Conservation (phyloP, 805 yeast species). For the Metschnikowia picachoensis region DNA sequence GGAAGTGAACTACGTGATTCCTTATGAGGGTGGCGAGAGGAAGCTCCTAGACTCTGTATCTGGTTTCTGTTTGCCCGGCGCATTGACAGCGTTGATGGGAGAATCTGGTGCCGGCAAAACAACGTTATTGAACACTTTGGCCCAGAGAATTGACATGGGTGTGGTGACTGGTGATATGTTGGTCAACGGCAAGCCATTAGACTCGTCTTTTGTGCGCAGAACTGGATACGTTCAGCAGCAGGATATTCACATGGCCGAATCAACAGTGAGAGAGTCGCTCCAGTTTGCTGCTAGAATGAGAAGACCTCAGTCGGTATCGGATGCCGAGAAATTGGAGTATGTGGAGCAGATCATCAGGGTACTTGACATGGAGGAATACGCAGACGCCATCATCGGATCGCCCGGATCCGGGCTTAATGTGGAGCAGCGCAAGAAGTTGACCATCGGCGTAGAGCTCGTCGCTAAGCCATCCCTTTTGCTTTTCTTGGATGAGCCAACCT, state of each 20-base stretch:
- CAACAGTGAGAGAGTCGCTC: constrained; percentile 54
- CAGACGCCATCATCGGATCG: constrained; percentile 49
- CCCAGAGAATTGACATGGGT: constrained; percentile 54
- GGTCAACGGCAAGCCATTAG: constrained; percentile 51
- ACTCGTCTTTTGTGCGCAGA: constrained; percentile 47
- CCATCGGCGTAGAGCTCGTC: constrained; percentile 54
- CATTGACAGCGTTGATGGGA: constrained; percentile 58
- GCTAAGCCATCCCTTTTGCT: constrained; percentile 50
- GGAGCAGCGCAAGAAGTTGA: constrained; percentile 51
- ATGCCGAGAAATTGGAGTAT: constrained; percentile 44
- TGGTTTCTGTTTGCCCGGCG: constrained; percentile 45
- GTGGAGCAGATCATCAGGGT: constrained; percentile 49
- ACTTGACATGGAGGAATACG: constrained; percentile 49
- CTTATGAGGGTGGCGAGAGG: constrained; percentile 39
- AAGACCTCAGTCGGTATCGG: constrained; percentile 39
- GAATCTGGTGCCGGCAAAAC: constrained; percentile 64
- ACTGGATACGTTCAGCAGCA: constrained; percentile 56
- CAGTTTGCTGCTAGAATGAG: constrained; percentile 49
- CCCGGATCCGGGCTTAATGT: constrained; percentile 50
- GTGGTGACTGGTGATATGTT: constrained; percentile 55
- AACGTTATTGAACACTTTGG: constrained; percentile 49
- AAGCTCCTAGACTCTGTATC: constrained; percentile 32
- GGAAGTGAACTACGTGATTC: constrained; percentile 55
- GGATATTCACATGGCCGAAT: constrained; percentile 22
- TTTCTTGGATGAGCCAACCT: constrained; percentile 46